Conservation (phyloP, 805 yeast species). For the Tetrapisispora pingtungensis region DNA sequence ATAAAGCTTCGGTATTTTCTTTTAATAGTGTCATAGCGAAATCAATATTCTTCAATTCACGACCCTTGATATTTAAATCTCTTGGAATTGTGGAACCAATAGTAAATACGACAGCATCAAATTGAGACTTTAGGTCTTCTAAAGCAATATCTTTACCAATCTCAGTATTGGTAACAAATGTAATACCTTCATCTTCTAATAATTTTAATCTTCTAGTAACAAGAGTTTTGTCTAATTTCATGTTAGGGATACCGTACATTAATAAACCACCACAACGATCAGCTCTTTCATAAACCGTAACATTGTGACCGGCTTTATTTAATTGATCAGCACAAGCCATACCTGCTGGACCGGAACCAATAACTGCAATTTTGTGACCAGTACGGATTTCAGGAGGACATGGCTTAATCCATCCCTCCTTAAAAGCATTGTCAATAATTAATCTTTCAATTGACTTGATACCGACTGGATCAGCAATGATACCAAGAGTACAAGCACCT, state of each 20-base stretch:
- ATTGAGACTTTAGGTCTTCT: slow-evolving; percentile 49
- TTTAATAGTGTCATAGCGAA: slow-evolving; percentile 90
- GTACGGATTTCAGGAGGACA: slow-evolving; percentile 69
- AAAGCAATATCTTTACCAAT: slow-evolving; percentile 77
- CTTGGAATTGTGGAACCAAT: slow-evolving; percentile 96
- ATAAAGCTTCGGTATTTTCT: slow-evolving; percentile 80
- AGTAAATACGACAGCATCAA: slow-evolving; percentile 83
- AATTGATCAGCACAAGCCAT: slow-evolving; percentile 94
- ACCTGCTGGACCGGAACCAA: slow-evolving; percentile 98
- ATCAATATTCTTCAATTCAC: slow-evolving; percentile 80
- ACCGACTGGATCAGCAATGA: slow-evolving; percentile 91
- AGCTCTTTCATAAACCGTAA: slow-evolving; percentile 85
- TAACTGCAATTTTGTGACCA: slow-evolving; percentile 72
- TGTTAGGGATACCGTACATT: slow-evolving; percentile 99
- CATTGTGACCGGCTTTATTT: slow-evolving; percentile 89
- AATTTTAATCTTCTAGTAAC: slow-evolving; percentile 90
- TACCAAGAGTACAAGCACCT: slow-evolving; percentile 91
- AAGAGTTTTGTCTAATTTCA: slow-evolving; percentile 89
- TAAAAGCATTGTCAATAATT: slow-evolving; percentile 91
- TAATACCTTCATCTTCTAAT: slow-evolving; percentile 81
- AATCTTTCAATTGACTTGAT: slow-evolving; percentile 94
- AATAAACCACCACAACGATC: slow-evolving; percentile 94
- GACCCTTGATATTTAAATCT: slow-evolving; percentile 88
- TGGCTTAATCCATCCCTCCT: slow-evolving; percentile 93
- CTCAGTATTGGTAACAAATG: slow-evolving; percentile 64